Evolutionary conservation across 805 yeast species (phyloP).

Genomic region (Blastobotrys peoriensis): DNA sequence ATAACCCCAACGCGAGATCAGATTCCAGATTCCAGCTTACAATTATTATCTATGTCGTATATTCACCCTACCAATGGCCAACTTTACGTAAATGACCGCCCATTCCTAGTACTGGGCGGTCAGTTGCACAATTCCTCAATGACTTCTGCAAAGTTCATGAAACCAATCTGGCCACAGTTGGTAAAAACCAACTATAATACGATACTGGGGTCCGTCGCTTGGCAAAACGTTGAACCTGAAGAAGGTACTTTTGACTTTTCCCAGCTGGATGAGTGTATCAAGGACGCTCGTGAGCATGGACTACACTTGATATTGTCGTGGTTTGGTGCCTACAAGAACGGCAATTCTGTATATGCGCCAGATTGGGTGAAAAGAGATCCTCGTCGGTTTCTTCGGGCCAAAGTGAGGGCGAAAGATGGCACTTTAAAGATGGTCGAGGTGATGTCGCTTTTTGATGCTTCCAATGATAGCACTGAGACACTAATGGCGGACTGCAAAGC

Average conservation of each 20-base stretch:
- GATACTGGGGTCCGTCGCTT: slow-evolving; percentile 14
- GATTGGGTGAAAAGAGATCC: slow-evolving; percentile 15
- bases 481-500: slow-evolving; percentile 13
- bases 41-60: too few relatives aligned
- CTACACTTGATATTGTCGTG: slow-evolving; percentile 13
- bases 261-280: slow-evolving; percentile 12
- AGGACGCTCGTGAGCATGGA: slow-evolving; percentile 12
- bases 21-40: too few relatives aligned
- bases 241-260: slow-evolving; percentile 14
- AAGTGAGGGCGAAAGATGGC: slow-evolving; percentile 6
- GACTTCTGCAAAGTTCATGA: slow-evolving; percentile 15
- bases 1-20: too few relatives aligned
- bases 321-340: slow-evolving; percentile 20
- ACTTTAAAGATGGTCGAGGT: slow-evolving; percentile 5
- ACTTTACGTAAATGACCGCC: slow-evolving; percentile 9
- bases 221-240: slow-evolving; percentile 18
- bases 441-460: slow-evolving; percentile 13
- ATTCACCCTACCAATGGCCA: too few relatives aligned
- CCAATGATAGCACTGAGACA: not conserved
- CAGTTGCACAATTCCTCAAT: slow-evolving; percentile 18
- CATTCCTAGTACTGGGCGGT: slow-evolving; percentile 13
- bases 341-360: slow-evolving; percentile 14
- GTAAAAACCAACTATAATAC: slow-evolving; percentile 13
- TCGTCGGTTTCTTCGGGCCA: slow-evolving; percentile 11
- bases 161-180: slow-evolving; percentile 13